Conservation (phyloP, 202 grass and related monocot species). For the Panicum hallii region DNA sequence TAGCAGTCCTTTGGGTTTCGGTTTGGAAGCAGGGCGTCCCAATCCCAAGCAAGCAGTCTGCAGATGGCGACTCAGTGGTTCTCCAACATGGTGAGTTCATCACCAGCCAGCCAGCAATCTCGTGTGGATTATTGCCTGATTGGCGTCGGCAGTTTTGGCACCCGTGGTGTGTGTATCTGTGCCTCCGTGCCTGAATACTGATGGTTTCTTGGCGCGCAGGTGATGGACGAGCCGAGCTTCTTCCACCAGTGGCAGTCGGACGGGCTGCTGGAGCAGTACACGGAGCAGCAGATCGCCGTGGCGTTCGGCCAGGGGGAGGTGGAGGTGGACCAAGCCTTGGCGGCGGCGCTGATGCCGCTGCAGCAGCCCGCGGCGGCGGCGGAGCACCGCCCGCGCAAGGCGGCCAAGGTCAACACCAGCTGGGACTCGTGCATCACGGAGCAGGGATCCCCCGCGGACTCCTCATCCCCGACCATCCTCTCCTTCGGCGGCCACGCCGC, state of each 20-base stretch:
- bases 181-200: neutral
- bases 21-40: slow-evolving; percentile 16
- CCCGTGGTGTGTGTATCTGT: too few relatives aligned
- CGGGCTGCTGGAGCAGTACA: slow-evolving; percentile 73
- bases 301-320: slow-evolving; percentile 64
- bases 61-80: slow-evolving; percentile 76
- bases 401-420: slow-evolving; percentile 68
- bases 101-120: neutral
- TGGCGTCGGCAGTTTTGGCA: neutral
- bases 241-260: slow-evolving; percentile 91
- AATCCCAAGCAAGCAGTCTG: slow-evolving; percentile 22
- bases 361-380: slow-evolving; percentile 20
- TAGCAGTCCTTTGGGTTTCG: slow-evolving; percentile 42
- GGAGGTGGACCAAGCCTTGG: slow-evolving; percentile 44
- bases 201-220: slow-evolving; percentile 41
- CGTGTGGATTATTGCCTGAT: neutral
- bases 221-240: slow-evolving; percentile 78
- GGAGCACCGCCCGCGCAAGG: slow-evolving; percentile 63
- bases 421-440: slow-evolving; percentile 95
- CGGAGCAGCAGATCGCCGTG: slow-evolving; percentile 82
- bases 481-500: slow-evolving; percentile 64
- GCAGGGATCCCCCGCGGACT: slow-evolving; percentile 69
- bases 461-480: slow-evolving; percentile 84
- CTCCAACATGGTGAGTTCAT: slow-evolving; percentile 73
- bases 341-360: slow-evolving; percentile 33